phyloP scores from a whole-genome alignment of 441 rosid species.

The Pelargonium exstipulatum region DNA sequence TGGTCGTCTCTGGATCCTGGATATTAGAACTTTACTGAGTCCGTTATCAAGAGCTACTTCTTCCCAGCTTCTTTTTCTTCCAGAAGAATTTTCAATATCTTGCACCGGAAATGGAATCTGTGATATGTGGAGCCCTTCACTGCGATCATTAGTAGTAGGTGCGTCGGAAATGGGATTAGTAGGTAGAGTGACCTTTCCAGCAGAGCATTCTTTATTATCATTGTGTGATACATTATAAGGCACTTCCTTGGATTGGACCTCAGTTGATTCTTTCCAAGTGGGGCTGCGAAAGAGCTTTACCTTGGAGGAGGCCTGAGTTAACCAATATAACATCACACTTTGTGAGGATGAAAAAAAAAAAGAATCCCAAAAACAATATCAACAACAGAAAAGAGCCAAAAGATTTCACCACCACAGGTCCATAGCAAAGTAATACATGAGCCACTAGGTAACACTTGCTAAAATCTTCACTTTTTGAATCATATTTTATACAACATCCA shows the following conservation, averaged over 20 bases:
- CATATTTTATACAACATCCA: no score
- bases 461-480: background rate
- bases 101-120: conserved; percentile 25
- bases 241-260: conserved; percentile 27
- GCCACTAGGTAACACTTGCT: background rate
- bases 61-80: conserved; percentile 50
- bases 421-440: background rate
- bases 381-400: conserved; percentile 16
- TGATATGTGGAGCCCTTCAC: conserved; percentile 15
- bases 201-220: conserved; percentile 23
- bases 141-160: conserved; percentile 18
- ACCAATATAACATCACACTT: conserved; percentile 21
- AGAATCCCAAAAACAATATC: conserved; percentile 1
- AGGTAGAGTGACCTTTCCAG: conserved; percentile 25
- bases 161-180: conserved; percentile 24
- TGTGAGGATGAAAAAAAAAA: conserved; percentile 20
- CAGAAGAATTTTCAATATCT: conserved; percentile 34
- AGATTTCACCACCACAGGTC: background rate
- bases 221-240: conserved; percentile 21
- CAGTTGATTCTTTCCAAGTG: conserved; percentile 24
- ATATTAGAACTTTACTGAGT: conserved; percentile 28
- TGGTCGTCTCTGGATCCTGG: conserved; percentile 30
- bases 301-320: conserved; percentile 28
- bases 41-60: conserved; percentile 33
- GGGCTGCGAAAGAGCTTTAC: conserved; percentile 32